These are phyloP conservation scores for Cinchona pubescens DNA, from an alignment of 257 asterid species.

Conservation along the genomic window DNA sequence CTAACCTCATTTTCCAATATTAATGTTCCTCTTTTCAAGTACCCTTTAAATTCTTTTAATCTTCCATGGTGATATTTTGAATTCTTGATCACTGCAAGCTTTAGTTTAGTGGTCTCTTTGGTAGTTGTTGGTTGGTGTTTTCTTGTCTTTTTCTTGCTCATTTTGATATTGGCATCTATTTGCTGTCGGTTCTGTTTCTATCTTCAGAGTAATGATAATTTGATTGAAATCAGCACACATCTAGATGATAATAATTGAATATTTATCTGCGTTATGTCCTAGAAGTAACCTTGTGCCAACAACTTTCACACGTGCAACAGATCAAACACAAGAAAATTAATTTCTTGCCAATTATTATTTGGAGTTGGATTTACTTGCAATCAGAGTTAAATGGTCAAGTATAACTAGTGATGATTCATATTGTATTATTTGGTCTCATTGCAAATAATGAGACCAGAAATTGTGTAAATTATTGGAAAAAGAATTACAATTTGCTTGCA, in stretches of 20 bases:
- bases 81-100: conserved; percentile 1
- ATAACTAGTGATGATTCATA: not conserved
- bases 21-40: not conserved
- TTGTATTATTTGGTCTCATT: not conserved
- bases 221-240: not conserved
- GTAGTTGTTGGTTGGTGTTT: conserved; percentile 9
- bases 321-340: too few relatives aligned
- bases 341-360: not conserved
- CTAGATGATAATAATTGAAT: not conserved
- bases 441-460: not conserved
- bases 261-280: not conserved
- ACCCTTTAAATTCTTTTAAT: not conserved
- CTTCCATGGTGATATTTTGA: not conserved
- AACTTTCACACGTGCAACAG: not conserved
- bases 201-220: too few relatives aligned
- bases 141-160: conserved; percentile 6
- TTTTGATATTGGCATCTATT: conserved; percentile 9
- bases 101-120: not conserved
- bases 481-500: not conserved
- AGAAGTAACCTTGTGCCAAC: not conserved
- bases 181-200: too few relatives aligned
- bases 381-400: not conserved
- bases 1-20: not conserved
- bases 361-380: not conserved
- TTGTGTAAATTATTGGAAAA: not conserved